These are phyloP conservation scores for Solanum aculeatissimum DNA, from an alignment of 305 asterid genomes.

Conservation along the genomic window DNA sequence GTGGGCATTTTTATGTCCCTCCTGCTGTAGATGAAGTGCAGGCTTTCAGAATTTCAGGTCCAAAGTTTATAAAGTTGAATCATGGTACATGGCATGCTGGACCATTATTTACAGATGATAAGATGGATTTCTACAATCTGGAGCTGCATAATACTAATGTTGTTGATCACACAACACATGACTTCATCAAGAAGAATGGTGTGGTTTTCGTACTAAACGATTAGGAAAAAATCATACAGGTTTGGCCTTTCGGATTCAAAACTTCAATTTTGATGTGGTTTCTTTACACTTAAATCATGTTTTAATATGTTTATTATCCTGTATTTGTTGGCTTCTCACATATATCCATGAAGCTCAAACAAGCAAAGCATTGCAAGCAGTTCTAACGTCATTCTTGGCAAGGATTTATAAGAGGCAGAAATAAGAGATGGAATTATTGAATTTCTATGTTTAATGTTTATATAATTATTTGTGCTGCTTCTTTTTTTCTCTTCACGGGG, in stretches of 20 bases:
- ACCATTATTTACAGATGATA: constrained; percentile 44
- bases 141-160: constrained; percentile 75
- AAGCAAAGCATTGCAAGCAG: constrained; percentile 42
- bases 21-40: constrained; percentile 53
- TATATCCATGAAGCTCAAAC: constrained; percentile 23
- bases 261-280: neutral
- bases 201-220: neutral
- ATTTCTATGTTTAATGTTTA: neutral
- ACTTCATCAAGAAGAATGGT: neutral
- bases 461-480: neutral
- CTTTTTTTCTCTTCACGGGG: neutral
- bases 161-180: neutral
- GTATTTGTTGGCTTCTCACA: neutral
- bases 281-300: neutral
- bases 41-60: constrained; percentile 66
- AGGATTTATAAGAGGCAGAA: constrained; percentile 57
- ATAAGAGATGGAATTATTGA: constrained; percentile 1
- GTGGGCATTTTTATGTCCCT: constrained; percentile 59
- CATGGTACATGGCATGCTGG: constrained; percentile 94
- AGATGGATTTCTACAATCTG: constrained; percentile 75
- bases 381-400: constrained; percentile 35
- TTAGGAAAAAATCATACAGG: neutral
- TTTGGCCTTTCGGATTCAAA: too few species aligned
- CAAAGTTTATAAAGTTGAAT: constrained; percentile 65
- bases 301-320: neutral